These are phyloP conservation scores for Protomyces inundatus DNA, from an alignment of 1,139 yeast genomes.

Conservation along the genomic window DNA sequence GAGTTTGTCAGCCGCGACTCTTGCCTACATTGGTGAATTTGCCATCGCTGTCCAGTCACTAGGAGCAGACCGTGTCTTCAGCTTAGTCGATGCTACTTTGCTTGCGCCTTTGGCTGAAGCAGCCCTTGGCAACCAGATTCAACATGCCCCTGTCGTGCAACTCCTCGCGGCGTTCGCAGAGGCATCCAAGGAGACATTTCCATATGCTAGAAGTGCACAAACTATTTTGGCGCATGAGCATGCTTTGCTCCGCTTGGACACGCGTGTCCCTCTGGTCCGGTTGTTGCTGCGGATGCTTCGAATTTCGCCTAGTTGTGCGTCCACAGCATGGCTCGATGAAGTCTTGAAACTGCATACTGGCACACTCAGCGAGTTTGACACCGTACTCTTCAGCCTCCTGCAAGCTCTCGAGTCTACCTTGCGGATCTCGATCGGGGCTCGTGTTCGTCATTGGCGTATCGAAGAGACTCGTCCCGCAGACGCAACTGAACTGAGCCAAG, in stretches of 20 bases:
- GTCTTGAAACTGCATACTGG: constrained; percentile 5
- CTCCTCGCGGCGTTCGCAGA: constrained; percentile 3
- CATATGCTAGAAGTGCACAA: constrained; percentile 10
- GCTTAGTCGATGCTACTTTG: background rate
- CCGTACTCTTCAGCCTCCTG: background rate
- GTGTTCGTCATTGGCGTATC: constrained; percentile 13
- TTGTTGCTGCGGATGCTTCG: constrained; percentile 1
- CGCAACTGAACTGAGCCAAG: background rate
- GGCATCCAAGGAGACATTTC: constrained; percentile 1
- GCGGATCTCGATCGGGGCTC: constrained; percentile 1
- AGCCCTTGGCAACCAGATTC: constrained; percentile 24
- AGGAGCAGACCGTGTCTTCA: background rate
- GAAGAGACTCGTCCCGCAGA: background rate
- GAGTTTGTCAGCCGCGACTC: background rate
- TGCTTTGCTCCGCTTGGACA: background rate
- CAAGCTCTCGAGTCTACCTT: background rate
- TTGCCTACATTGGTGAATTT: background rate
- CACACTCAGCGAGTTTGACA: background rate
- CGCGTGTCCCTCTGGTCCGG: background rate
- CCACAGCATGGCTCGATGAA: constrained; percentile 9
- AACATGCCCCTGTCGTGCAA: background rate
- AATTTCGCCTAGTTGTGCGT: background rate
- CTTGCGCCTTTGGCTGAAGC: constrained; percentile 18
- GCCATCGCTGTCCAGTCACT: background rate
- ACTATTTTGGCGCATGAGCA: background rate